Conservation (phyloP, 768 basidiomycete genomes). For the Pilatotrama ljubarskyi region DNA sequence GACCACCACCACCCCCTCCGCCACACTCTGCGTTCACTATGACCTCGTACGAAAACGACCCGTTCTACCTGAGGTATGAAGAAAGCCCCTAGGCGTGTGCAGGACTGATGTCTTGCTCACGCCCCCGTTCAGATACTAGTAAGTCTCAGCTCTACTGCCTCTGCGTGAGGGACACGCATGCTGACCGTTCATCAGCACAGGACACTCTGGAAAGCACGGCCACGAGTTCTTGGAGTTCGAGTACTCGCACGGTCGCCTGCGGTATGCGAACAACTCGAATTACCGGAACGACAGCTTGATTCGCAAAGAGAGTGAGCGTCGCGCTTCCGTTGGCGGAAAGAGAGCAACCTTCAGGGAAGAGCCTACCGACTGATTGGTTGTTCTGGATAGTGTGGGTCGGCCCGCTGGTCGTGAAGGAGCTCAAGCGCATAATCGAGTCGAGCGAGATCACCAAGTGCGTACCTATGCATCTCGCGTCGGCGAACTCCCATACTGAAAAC, state of each 20-base stretch:
- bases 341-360: not conserved
- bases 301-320: conserved; percentile 91
- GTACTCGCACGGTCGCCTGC: conserved; percentile 92
- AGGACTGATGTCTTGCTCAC: conserved; percentile 25
- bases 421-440: conserved; percentile 90
- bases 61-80: conserved; percentile 75
- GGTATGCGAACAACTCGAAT: conserved; percentile 99
- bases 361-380: not conserved
- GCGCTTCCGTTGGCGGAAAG: not conserved
- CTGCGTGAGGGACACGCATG: not conserved
- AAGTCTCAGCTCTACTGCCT: conserved; percentile 25
- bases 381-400: conserved; percentile 83
- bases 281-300: conserved; percentile 97
- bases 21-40: conserved; percentile 28
- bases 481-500: not conserved
- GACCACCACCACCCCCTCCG: conserved; percentile 1
- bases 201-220: conserved; percentile 98
- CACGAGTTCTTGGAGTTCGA: conserved; percentile 99
- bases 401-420: conserved; percentile 87
- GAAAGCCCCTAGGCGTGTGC: conserved; percentile 23
- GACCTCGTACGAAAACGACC: conserved; percentile 63
- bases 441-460: conserved; percentile 93
- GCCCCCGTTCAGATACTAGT: conserved; percentile 50
- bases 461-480: not conserved
- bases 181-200: conserved; percentile 67